Evolutionary conservation across 192 early-diverging fungal genomes (phyloP), one percentile per base, ranked within the genome.

Genomic region (Coemansia sp.): DNA sequence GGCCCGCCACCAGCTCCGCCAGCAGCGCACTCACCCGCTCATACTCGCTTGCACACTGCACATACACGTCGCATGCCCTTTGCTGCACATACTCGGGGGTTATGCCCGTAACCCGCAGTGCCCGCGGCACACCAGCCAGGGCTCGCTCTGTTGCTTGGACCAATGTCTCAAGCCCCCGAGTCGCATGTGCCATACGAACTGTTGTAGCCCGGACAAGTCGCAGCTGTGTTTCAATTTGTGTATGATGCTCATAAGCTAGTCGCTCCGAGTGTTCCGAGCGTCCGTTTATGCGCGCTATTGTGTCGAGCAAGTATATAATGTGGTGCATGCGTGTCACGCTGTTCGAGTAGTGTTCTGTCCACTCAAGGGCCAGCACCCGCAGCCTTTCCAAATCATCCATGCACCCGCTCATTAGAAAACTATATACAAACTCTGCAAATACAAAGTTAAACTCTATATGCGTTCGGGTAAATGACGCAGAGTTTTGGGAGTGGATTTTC

Each of bases 51-150:
- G 41, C 41, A 5, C 41, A 45, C 41, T 3, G 41, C 3, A 10
- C 11, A 45, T 14, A n/a, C 41, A 12, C 41, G 14, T 35, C 31
- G 31, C 41, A 16, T n/a, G 14, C 9, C 0, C 4, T 45, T 16
- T 45, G 41, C 41, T 4, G 41, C 14, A 45, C 71, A 25, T 60
- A 73, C 41, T 56, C 60, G 0, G n/a, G 14, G 4, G 59, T 64
- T n/a, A 73, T 43, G 1, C 71, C 71, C 4, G 65, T 65, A 2
- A 63, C 22, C 8, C 26, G 35, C 26, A 48, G 35, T 17, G 17
- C 29, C 1, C 56, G 12, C 3, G 41, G 41, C 12, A 45, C 11
- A 16, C 14, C 16, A 45, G 21, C 21, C 21, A 21, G 21, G 41
- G 4, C 41, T 45, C 41, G 41, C 0, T 16, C 11, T 35, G 8